Evolutionary conservation across 2,329 filamentous ascomycete species (phyloP), one percentile per base, ranked within the genome.

Genomic region (Nemania sp.): DNA sequence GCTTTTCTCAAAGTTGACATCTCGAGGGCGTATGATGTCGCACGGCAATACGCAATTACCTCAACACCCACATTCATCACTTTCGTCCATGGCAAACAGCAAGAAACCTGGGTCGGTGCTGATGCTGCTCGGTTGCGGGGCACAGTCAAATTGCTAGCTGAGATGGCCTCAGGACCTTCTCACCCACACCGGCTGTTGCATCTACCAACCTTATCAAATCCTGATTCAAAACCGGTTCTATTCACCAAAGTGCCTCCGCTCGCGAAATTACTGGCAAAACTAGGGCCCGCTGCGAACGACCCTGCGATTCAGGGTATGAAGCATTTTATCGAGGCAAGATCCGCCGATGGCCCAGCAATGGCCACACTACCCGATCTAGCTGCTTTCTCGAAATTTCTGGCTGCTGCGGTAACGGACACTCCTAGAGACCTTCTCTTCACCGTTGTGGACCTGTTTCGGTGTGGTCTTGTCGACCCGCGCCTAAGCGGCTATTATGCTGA

Each of bases 41-140:
- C 86, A 26, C 84, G 84, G 49, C 86, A 85, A 67, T 97, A 92
- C 77, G 82, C 85, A 1, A 87, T 98, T 59, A 86, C 88, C 1
- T 91, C 91, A 3, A 97, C 94, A 0, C 95, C 95, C 0, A 97
- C 94, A 0, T 97, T 98, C 76, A 88, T 96, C 75, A 95, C 93
- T 0, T 97, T 94, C 76, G 80, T 95, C 8, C 90, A 87, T 60
- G 93, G 94, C 1, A 81, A 90, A 67, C 88, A 95, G 76, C 87
- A 93, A 56, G 90, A 93, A 69, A 87, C 91, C 72, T 98, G 94
- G 94, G 87, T 86, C 57, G 94, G 94, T 1, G 93, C 92, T 0
- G 90, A 94, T 75, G 85, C 88, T 2, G 83, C 85, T 13, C 84
- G 88, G 18, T 83, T 98, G 15, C 87, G 88, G 60, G 87, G 87